Base-by-base conservation (phyloP, 2,329 filamentous ascomycete species). In the Aspergillus fumigatiaffinis region DNA sequence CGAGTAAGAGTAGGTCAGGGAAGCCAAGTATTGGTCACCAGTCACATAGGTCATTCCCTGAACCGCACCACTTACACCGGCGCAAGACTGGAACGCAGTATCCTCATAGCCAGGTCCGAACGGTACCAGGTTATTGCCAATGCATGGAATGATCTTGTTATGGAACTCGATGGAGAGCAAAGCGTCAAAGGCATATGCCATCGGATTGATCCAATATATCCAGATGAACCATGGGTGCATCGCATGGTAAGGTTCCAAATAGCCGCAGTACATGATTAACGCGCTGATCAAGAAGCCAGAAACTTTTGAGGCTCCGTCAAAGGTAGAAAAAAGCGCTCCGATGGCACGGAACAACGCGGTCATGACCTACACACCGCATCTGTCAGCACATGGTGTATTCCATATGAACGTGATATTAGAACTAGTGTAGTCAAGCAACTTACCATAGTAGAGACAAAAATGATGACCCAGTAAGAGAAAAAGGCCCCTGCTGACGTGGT, bases 401-500 rank as follows among this genome's bases (percentile, higher is more conserved):
- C 20, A 44, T 12, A 23, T 2, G n/a, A 20, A 21, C 7, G 6
- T 17, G 32, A 7, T 38, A 3, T 17, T 7, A 3, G 32, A 35
- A 17, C 14, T 4, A 17, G 14, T 17, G 32, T 5, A 38, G 17
- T 38, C 14, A 17, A 17, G 17, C 26, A 12, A 66, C 76, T 68
- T 63, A 82, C 79, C 68, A 87, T 81, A 0, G 82, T 80, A 0
- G 77, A 77, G 0, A 77, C 67, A 35, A 84, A 73, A 0, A 86
- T 65, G 9, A 85, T 53, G 21, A 83, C 58, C 82, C 82, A 87
- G 63, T 80, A 87, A 0, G 84, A 87, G 64, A 89, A 87, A 73
- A 87, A 88, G 0, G 77, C 73, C 0, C 66, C 76, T 0, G 85
- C 84, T 0, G 76, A 72, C 46, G 69, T 68, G 4, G 78, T 80